Evolutionary conservation across 1,284 basidiomycete genomes (phyloP).

Genomic region (Ceratobasidium sp.): DNA sequence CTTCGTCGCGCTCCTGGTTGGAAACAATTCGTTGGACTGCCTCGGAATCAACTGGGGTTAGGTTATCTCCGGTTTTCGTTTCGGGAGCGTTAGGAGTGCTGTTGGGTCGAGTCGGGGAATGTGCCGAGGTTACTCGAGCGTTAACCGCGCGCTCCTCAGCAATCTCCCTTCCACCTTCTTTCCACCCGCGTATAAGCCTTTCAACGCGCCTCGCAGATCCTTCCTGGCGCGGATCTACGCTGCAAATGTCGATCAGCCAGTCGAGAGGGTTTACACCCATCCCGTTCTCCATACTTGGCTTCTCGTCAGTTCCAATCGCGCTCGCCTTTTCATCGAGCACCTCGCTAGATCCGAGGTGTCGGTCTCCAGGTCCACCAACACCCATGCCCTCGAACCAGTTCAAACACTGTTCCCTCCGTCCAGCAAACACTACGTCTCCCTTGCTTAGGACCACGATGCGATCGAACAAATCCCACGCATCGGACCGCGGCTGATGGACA

Average conservation of each 20-base stretch:
- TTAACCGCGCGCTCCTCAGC: slow-evolving; percentile 38
- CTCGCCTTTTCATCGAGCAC: background rate
- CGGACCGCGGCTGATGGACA: slow-evolving; percentile 60
- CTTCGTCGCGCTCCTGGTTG: background rate
- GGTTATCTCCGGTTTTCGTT: background rate
- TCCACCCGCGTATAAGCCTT: slow-evolving; percentile 48
- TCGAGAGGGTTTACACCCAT: slow-evolving; percentile 53
- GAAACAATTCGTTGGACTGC: slow-evolving; percentile 5
- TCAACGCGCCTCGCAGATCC: slow-evolving; percentile 46
- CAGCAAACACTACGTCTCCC: slow-evolving; percentile 57
- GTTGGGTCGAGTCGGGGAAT: no score
- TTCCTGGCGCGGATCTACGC: slow-evolving; percentile 56
- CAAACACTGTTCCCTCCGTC: slow-evolving; percentile 49
- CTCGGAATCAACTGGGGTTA: background rate
- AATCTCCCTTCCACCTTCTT: slow-evolving; percentile 42
- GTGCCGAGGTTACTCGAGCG: no score
- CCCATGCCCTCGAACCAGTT: slow-evolving; percentile 53
- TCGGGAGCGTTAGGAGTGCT: background rate
- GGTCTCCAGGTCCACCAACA: background rate
- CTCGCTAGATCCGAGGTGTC: background rate
- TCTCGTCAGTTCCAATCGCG: no score
- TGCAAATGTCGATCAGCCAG: slow-evolving; percentile 58
- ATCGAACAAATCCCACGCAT: slow-evolving; percentile 58
- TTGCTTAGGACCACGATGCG: slow-evolving; percentile 55
- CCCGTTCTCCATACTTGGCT: slow-evolving; percentile 46